These are phyloP conservation scores for Orbilia brochopaga DNA, from an alignment of 2,329 filamentous ascomycete species.

Conservation along the genomic window DNA sequence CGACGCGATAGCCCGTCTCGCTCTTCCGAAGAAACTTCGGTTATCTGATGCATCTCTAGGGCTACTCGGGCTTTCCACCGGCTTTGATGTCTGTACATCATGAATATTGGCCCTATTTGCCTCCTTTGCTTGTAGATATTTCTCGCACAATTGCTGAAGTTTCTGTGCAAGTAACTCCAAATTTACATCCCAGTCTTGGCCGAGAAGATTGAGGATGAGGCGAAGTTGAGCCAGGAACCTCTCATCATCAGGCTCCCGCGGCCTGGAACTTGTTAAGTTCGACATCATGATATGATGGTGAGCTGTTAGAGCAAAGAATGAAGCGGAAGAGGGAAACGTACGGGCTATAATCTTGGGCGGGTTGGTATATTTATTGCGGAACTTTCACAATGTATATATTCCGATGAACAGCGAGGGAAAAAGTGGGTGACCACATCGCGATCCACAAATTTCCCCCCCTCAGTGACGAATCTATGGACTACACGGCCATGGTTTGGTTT, in stretches of 20 bases:
- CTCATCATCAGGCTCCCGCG: constrained; percentile 23
- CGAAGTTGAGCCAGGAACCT: constrained; percentile 37
- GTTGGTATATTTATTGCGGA: too few relatives aligned
- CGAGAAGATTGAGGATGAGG: constrained; percentile 37
- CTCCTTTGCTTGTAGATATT: constrained; percentile 17
- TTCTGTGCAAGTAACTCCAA: constrained; percentile 37
- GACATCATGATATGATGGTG: not conserved
- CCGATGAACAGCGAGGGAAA: too few relatives aligned
- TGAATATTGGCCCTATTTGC: not conserved
- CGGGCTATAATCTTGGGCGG: too few relatives aligned
- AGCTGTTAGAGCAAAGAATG: not conserved
- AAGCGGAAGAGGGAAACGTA: not conserved
- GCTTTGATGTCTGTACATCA: not conserved
- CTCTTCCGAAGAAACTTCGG: not conserved
- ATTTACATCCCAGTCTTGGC: constrained; percentile 42
- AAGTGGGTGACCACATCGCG: too few relatives aligned
- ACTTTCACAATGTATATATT: too few relatives aligned
- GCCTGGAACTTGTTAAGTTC: not conserved
- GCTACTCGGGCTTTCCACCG: not conserved
- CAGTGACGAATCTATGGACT: too few relatives aligned
- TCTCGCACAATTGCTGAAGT: constrained; percentile 26
- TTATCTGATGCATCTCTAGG: not conserved
- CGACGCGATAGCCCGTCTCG: not conserved
- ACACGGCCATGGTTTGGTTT: too few relatives aligned
- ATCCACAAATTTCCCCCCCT: too few relatives aligned